Percentiles rank a stretch among this genome's conserved stretches.
Conservation (phyloP, 1,284 basidiomycete species). For the Cutaneotrichosporon mucoides region DNA sequence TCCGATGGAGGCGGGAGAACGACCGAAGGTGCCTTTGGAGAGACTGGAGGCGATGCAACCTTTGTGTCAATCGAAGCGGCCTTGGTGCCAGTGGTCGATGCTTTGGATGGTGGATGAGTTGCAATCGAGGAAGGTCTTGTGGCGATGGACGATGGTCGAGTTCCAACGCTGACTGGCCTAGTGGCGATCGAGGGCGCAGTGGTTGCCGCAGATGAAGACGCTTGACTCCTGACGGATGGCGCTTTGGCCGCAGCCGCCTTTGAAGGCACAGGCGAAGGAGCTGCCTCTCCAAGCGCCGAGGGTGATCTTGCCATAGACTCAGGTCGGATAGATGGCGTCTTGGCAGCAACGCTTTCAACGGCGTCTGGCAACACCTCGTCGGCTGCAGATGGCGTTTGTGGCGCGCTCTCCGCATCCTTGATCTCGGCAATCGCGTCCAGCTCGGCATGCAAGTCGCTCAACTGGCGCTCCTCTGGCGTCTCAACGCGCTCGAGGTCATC, state of each 20-base stretch:
- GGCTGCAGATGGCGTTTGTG: neutral
- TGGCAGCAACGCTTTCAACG: no score
- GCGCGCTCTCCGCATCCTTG: neutral
- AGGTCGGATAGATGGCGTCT: neutral
- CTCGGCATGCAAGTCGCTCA: neutral
- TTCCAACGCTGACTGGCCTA: neutral
- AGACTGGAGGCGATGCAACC: neutral
- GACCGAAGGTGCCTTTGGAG: conserved; percentile 1
- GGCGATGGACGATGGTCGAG: neutral
- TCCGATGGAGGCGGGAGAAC: neutral
- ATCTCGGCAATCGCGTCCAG: neutral
- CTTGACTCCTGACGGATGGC: neutral
- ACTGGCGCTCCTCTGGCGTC: neutral
- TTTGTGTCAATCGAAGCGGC: neutral
- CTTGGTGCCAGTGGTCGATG: neutral
- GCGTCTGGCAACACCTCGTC: neutral
- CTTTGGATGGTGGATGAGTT: neutral
- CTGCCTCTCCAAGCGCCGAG: neutral
- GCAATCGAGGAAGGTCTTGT: neutral
- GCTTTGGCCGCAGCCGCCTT: neutral
- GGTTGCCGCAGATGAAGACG: neutral
- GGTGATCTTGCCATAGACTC: neutral
- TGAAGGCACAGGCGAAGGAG: neutral
- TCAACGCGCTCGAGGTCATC: conserved; percentile 1
- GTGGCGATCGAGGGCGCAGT: neutral